Evolutionary conservation across 176 grass and related monocot genomes (phyloP).

Genomic region (Ensete ventricosum): DNA sequence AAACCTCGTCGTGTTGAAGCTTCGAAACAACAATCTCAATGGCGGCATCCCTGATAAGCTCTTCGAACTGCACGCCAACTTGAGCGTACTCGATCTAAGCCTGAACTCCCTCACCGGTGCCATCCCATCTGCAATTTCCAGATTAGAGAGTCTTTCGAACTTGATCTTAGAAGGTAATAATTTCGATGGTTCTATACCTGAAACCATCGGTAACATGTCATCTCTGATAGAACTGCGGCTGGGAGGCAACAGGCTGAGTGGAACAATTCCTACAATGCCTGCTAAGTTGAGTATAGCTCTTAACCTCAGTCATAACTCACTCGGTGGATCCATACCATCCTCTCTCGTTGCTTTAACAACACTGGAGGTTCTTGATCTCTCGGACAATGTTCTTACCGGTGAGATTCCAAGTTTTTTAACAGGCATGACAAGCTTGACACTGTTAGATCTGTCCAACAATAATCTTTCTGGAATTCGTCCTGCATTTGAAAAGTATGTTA

Average conservation of each 20-base stretch:
- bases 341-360: background rate
- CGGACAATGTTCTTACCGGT: slow-evolving; percentile 56
- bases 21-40: slow-evolving; percentile 32
- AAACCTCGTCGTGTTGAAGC: slow-evolving; percentile 40
- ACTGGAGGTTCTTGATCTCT: slow-evolving; percentile 78
- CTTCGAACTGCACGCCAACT: slow-evolving; percentile 2
- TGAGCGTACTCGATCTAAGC: slow-evolving; percentile 54
- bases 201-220: background rate
- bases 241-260: slow-evolving; percentile 41
- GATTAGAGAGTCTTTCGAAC: slow-evolving; percentile 25
- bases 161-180: slow-evolving; percentile 39
- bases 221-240: slow-evolving; percentile 42
- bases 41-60: slow-evolving; percentile 23
- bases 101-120: slow-evolving; percentile 35
- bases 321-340: slow-evolving; percentile 41
- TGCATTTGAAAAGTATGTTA: background rate
- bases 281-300: slow-evolving; percentile 13
- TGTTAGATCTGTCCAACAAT: slow-evolving; percentile 61
- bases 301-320: slow-evolving; percentile 55
- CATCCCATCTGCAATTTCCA: slow-evolving; percentile 23
- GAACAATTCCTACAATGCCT: slow-evolving; percentile 47
- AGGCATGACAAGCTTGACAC: slow-evolving; percentile 18
- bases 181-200: slow-evolving; percentile 38
- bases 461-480: slow-evolving; percentile 40
- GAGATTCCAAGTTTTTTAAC: slow-evolving; percentile 21